These are phyloP conservation scores for Acorus gramineus DNA, from an alignment of 106 monocot species.

Conservation along the genomic window DNA sequence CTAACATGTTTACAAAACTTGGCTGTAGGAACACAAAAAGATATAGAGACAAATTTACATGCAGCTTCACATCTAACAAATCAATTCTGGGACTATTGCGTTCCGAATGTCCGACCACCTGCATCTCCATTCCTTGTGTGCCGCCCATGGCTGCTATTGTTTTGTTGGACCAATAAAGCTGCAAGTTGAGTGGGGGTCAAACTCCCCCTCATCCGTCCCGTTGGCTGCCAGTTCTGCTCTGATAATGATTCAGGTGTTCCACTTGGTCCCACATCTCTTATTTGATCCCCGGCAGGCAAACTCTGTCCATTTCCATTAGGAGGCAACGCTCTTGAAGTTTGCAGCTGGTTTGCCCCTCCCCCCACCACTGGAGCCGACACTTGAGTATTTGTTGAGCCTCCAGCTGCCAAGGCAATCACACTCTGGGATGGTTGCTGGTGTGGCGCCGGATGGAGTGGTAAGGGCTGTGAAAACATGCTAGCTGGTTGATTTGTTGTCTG, in stretches of 20 bases:
- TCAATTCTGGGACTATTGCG: too few species aligned
- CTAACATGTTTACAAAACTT: too few species aligned
- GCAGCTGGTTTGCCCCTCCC: background rate
- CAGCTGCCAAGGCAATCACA: background rate
- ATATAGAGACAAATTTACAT: too few species aligned
- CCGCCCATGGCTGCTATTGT: too few species aligned
- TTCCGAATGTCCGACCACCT: too few species aligned
- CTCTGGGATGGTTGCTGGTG: constrained; percentile 8
- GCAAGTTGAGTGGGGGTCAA: constrained; percentile 12
- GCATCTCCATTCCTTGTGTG: too few species aligned
- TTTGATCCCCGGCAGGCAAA: background rate
- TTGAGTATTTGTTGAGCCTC: background rate
- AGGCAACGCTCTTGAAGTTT: constrained; percentile 2
- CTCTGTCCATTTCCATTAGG: background rate
- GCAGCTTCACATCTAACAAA: too few species aligned
- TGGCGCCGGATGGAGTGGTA: background rate
- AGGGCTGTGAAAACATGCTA: background rate
- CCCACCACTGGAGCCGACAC: background rate
- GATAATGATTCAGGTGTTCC: constrained; percentile 17
- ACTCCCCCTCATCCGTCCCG: constrained; percentile 81
- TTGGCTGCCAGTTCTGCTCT: constrained; percentile 63
- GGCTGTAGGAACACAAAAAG: too few species aligned
- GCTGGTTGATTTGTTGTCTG: constrained; percentile 8
- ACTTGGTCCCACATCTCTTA: constrained; percentile 1
- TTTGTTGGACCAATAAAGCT: too few species aligned